Base-by-base conservation (phyloP, 2,329 filamentous ascomycete genomes). In the Neofusicoccum laricinum region DNA sequence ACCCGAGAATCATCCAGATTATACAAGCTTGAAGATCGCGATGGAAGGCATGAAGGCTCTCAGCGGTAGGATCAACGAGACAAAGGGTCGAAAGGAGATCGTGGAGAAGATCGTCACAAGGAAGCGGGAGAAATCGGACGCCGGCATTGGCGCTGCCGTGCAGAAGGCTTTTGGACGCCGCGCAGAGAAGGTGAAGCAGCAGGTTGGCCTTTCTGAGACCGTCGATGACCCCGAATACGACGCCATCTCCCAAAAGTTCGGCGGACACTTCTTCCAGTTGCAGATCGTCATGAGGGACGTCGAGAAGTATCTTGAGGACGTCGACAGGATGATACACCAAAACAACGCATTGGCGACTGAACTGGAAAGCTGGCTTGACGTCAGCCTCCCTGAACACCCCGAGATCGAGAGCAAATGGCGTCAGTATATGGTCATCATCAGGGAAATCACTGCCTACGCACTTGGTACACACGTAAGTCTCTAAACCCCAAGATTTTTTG, bases 351-450 rank as follows among this genome's bases (percentile, higher is more conserved):
- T 94, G 68, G 85, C 94, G 34, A 87, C 88, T 2, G 91, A 91
- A 1, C 91, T 97, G 74, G 92, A 97, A 75, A 85, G 90, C 0
- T 90, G 93, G 68, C 91, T 96, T 78, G 88, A 87, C 64, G 81
- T 86, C 19, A 79, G 80, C 1, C 88, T 57, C 17, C 63, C 65
- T 3, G 72, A 72, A 6, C 68, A 73, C 8, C 88, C 92, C 74
- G 93, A 98, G 75, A 81, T 96, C 45, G 93, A 97, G 77, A 93
- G 90, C 81, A 96, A 96, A 75, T 98, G 94, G 92, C 90, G 93
- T 57, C 91, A 90, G 67, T 95, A 97, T 77, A 94, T 93, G 69
- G 88, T 93, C 72, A 90, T 90, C 38, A 91, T 96, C 78, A 87
- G 91, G 68, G 93, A 97, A 71, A 87, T 98, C 68, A 89, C 93